Conservation (phyloP, 441 rosid species). For the Populus hybrid region DNA sequence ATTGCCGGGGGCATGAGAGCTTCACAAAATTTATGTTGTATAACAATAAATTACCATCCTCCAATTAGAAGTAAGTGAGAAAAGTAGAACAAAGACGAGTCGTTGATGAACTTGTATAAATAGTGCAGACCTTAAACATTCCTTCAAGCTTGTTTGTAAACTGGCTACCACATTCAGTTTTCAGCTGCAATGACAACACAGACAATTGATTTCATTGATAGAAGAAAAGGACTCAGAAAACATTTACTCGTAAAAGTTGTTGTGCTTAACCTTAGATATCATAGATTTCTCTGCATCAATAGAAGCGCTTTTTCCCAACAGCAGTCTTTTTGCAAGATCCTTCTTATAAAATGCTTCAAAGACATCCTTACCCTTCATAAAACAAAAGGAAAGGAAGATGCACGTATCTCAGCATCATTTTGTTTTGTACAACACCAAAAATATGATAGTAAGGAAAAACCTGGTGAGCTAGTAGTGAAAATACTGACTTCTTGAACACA, state of each 20-base stretch:
- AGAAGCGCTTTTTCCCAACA: conserved; percentile 94
- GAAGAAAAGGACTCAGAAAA: conserved; percentile 2
- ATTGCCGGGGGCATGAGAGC: neutral
- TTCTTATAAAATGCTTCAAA: no score
- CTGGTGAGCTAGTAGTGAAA: no score
- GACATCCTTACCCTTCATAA: no score
- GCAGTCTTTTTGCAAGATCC: conserved; percentile 57
- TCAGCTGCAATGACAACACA: conserved; percentile 60
- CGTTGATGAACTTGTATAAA: neutral
- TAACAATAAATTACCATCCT: neutral
- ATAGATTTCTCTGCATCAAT: conserved; percentile 99
- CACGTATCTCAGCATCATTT: no score
- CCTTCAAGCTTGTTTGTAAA: conserved; percentile 99
- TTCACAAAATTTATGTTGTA: neutral
- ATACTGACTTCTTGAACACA: no score
- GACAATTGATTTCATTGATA: conserved; percentile 24
- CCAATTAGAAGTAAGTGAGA: neutral
- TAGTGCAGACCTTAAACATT: conserved; percentile 80
- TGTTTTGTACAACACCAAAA: no score
- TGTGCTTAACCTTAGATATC: conserved; percentile 84
- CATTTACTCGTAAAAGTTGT: neutral
- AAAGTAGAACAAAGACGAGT: neutral
- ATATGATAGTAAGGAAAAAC: no score
- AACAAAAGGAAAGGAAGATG: no score
- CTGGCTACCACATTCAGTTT: conserved; percentile 99